Percentiles rank a stretch among this genome's conserved stretches.
Conservation (phyloP, 1,284 basidiomycete genomes). For the Sporisorium graminicola region DNA sequence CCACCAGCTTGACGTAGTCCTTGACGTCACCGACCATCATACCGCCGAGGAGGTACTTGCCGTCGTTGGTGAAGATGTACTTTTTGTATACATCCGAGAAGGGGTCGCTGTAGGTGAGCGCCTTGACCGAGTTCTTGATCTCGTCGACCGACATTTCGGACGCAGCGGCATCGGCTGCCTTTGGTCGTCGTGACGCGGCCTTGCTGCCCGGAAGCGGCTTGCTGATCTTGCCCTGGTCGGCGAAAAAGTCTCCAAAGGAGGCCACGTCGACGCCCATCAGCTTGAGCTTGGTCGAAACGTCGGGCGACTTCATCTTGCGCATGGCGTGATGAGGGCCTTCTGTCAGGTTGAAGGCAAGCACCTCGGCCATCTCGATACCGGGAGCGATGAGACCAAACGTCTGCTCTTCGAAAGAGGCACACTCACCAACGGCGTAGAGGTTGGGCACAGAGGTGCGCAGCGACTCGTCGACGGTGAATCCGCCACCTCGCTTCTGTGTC, state of each 20-base stretch:
- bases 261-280: conserved; percentile 82
- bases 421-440: conserved; percentile 82
- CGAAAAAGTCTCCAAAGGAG: conserved; percentile 82
- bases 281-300: conserved; percentile 77
- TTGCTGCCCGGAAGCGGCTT: conserved; percentile 52
- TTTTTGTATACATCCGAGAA: conserved; percentile 76
- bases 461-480: conserved; percentile 76
- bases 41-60: conserved; percentile 80
- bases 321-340: conserved; percentile 70
- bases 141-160: conserved; percentile 33
- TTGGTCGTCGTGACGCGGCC: conserved; percentile 15
- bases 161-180: conserved; percentile 7
- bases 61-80: conserved; percentile 81
- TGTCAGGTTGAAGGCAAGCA: conserved; percentile 81
- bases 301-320: conserved; percentile 76
- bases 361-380: conserved; percentile 81
- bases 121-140: conserved; percentile 72
- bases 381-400: conserved; percentile 80
- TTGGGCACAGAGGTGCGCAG: conserved; percentile 75
- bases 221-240: conserved; percentile 73
- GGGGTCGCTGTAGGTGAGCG: conserved; percentile 80
- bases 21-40: conserved; percentile 84
- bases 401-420: conserved; percentile 78
- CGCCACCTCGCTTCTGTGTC: conserved; percentile 75
- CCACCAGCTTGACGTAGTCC: conserved; percentile 79